phyloP scores from a whole-genome alignment of 2,329 filamentous ascomycete species.

The Ophiostoma fasciatum region DNA sequence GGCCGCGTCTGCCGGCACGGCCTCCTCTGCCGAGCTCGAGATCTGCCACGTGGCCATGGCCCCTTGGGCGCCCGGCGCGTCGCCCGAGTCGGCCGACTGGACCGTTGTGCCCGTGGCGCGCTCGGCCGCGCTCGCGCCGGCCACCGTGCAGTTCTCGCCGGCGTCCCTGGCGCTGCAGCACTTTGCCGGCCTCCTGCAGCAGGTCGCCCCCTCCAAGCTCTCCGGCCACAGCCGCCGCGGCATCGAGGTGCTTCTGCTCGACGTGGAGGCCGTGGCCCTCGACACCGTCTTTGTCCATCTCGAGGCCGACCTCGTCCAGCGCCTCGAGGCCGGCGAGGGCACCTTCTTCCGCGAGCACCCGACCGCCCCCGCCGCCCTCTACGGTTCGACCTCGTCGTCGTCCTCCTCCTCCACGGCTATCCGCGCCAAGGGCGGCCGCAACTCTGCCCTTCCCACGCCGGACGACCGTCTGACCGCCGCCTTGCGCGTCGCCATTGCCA shows the following conservation, averaged over 20 bases:
- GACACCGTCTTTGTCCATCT: conserved; percentile 80
- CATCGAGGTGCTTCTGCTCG: conserved; percentile 71
- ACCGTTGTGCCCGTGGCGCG: conserved; percentile 64
- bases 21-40: conserved; percentile 17
- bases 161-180: conserved; percentile 60
- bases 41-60: conserved; percentile 55
- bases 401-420: no score
- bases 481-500: conserved; percentile 59
- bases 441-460: conserved; percentile 19
- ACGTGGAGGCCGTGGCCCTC: conserved; percentile 64
- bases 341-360: conserved; percentile 60
- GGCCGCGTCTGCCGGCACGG: conserved; percentile 1
- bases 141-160: conserved; percentile 66
- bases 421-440: conserved; percentile 18
- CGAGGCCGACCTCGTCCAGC: conserved; percentile 64
- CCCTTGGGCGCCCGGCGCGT: conserved; percentile 50
- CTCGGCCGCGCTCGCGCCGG: conserved; percentile 52
- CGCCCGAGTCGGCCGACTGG: conserved; percentile 56
- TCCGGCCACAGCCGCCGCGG: conserved; percentile 57
- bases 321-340: conserved; percentile 68
- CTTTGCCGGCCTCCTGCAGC: conserved; percentile 60
- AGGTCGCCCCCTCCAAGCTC: conserved; percentile 60
- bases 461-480: conserved; percentile 48
- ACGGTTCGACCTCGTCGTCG: no score
- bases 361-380: conserved; percentile 14